Evolutionary conservation across 2,329 filamentous ascomycete species (phyloP), one percentile per base, ranked within the genome.

Genomic region (Aspergillus sp.): DNA sequence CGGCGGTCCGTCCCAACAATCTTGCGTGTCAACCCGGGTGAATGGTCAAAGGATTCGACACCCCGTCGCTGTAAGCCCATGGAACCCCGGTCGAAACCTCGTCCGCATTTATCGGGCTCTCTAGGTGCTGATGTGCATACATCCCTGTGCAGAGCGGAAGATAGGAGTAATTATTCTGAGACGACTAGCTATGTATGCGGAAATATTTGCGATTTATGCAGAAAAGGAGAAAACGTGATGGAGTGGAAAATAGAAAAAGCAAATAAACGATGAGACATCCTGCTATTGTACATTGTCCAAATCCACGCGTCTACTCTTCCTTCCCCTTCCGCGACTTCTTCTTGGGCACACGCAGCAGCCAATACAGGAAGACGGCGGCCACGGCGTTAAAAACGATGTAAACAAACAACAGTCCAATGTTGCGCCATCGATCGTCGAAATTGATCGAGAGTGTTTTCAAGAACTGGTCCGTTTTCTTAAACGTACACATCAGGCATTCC

Each of bases 401-500:
- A 2, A 71, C 81, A 75, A 80, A 84, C 56, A 85, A 71, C 51
- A 86, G 74, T 2, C 84, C 84, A 57, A 84, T 83, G 63, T 85
- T 82, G 50, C 83, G 74, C 82, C 82, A 84, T n/a, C 73, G 69
- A 14, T 81, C 67, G 20, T 57, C 65, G 62, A 80, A 83, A 49
- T 71, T 68, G n/a, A 78, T 76, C 55, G 73, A 77, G 36, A 85
- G 69, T 9, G 45, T 6, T 5, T 77, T 84, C 0, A 85, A 80
- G n/a, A 88, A 65, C 52, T 86, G 80, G 49, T 84, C 77, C 53
- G 80, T 75, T n/a, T 50, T 64, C 2, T 64, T 60, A 42, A 75
- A 61, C 9, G 65, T 32, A 58, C 74, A 77, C n/a, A 70, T 90
- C 65, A 83, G 80, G 75, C 90, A 93, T 20, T 81, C 80, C 0